Evolutionary conservation across 768 basidiomycete species (phyloP).

Genomic region (Amanita rimosa): DNA sequence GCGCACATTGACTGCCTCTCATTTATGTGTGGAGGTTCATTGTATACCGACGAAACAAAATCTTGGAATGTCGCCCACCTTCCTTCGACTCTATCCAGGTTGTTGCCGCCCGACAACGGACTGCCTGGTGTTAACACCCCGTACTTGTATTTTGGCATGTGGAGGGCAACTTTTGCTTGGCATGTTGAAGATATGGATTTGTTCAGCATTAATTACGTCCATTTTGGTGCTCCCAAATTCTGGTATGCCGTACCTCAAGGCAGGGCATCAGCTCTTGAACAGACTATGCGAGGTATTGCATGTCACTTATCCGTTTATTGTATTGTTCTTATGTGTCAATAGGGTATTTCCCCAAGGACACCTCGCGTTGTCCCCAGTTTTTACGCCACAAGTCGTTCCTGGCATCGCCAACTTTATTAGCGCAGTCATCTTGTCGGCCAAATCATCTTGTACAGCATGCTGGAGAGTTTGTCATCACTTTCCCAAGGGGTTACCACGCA

Average conservation of each 20-base stretch:
- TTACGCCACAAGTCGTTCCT: slow-evolving; percentile 94
- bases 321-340: not conserved
- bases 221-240: slow-evolving; percentile 94
- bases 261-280: slow-evolving; percentile 72
- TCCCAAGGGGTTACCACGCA: slow-evolving; percentile 89
- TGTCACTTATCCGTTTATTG: slow-evolving; percentile 10
- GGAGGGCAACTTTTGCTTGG: slow-evolving; percentile 98
- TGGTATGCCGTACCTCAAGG: slow-evolving; percentile 97
- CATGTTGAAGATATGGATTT: slow-evolving; percentile 99
- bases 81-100: slow-evolving; percentile 73
- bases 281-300: slow-evolving; percentile 68
- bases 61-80: slow-evolving; percentile 94
- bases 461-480: slow-evolving; percentile 96
- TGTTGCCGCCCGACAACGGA: slow-evolving; percentile 55
- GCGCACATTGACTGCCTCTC: not conserved
- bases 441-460: slow-evolving; percentile 87
- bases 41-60: slow-evolving; percentile 66
- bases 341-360: slow-evolving; percentile 89
- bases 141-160: slow-evolving; percentile 99
- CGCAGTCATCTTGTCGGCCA: slow-evolving; percentile 68
- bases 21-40: slow-evolving; percentile 31
- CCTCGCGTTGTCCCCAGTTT: slow-evolving; percentile 81
- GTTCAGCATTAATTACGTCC: slow-evolving; percentile 98
- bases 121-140: slow-evolving; percentile 96
- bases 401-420: slow-evolving; percentile 76